phyloP scores from a whole-genome alignment of 2,329 filamentous ascomycete species.

The Phaeosphaeriaceae sp. region DNA sequence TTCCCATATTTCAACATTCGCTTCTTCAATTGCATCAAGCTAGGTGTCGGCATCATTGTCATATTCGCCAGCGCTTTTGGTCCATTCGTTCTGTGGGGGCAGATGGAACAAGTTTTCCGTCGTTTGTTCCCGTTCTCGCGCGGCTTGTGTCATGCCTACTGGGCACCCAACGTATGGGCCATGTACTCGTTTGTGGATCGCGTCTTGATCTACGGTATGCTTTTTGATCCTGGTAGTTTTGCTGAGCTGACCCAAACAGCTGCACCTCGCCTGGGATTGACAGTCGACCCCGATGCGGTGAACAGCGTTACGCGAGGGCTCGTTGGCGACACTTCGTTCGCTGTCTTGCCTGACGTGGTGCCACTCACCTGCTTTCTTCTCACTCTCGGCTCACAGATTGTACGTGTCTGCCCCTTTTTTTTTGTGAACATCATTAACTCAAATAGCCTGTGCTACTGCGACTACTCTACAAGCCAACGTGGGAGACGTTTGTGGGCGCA shows the following conservation, averaged over 20 bases:
- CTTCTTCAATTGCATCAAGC: constrained; percentile 81
- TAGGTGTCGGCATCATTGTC: constrained; percentile 73
- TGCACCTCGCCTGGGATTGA: constrained; percentile 79
- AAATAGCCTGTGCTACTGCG: constrained; percentile 68
- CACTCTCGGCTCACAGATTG: constrained; percentile 81
- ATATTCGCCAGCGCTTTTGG: constrained; percentile 86
- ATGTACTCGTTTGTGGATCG: constrained; percentile 93
- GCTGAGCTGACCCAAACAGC: constrained; percentile 57
- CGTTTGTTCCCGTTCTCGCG: constrained; percentile 93
- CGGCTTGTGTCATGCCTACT: constrained; percentile 95
- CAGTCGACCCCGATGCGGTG: constrained; percentile 75
- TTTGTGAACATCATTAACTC: constrained; percentile 13
- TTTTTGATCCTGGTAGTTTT: neutral
- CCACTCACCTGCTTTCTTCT: constrained; percentile 81
- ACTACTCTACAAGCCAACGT: constrained; percentile 80
- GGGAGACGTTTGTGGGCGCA: constrained; percentile 88
- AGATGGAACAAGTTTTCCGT: constrained; percentile 82
- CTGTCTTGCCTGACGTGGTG: constrained; percentile 85
- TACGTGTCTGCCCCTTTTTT: constrained; percentile 43
- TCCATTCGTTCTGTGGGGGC: constrained; percentile 81
- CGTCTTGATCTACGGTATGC: constrained; percentile 76
- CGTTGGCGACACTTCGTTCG: constrained; percentile 92
- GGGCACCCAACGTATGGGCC: constrained; percentile 97
- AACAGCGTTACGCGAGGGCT: constrained; percentile 91
- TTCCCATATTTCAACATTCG: constrained; percentile 72